phyloP scores from a whole-genome alignment of 208 protist species.

The Vickermania spadyakhi region DNA sequence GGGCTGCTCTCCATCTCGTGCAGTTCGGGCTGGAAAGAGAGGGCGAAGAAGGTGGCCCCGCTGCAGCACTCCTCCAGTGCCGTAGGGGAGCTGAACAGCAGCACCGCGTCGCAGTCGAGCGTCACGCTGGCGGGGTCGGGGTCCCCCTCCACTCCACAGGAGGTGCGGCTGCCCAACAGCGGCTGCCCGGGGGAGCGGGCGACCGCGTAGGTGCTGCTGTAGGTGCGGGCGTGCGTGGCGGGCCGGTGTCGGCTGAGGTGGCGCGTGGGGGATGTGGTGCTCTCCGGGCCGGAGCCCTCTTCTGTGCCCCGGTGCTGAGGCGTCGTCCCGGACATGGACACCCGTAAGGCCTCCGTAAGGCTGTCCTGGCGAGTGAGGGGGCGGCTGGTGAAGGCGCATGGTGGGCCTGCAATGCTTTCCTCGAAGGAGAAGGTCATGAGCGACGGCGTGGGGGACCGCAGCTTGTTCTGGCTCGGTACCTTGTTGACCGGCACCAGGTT shows the following conservation, averaged over 20 bases:
- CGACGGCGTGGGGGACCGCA: background rate
- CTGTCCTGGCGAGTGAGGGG: background rate
- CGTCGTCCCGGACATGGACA: background rate
- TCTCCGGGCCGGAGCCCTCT: background rate
- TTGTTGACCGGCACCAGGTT: background rate
- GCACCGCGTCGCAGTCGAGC: background rate
- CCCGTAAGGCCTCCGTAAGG: background rate
- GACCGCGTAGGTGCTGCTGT: background rate
- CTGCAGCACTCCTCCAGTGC: background rate
- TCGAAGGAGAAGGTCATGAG: background rate
- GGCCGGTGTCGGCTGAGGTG: background rate
- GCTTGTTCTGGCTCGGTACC: background rate
- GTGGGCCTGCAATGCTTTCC: background rate
- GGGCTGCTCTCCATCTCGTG: background rate
- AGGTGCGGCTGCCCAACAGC: background rate
- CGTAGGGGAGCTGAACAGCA: background rate
- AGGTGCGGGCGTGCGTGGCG: background rate
- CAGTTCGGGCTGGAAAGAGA: background rate
- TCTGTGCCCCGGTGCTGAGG: background rate
- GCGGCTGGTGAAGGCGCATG: background rate
- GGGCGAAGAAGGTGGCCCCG: too few relatives aligned
- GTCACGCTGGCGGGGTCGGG: background rate
- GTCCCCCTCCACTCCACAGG: too few relatives aligned
- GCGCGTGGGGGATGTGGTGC: background rate
- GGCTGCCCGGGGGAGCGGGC: background rate